Evolutionary conservation across 2,329 filamentous ascomycete species (phyloP), one percentile per base, ranked within the genome.

Genomic region (Trichoderma sp.): DNA sequence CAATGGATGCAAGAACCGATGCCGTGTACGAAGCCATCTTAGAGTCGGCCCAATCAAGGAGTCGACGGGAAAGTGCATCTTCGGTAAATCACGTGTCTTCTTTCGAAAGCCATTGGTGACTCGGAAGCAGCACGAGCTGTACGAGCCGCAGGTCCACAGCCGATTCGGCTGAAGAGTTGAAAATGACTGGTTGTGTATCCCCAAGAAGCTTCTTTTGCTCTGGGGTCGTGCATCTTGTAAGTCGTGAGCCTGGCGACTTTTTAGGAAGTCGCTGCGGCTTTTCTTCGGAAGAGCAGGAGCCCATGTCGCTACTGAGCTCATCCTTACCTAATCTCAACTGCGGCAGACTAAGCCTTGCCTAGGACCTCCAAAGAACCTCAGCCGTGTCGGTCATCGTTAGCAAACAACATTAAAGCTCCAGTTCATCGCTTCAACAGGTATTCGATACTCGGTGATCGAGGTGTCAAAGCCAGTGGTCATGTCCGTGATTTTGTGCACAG

Each of bases 401-500:
- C 50, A 9, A 67, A 8, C 47, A n/a, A 15, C 34, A 15, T 36
- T 36, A 15, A 36, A 57, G 47, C 32, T 57, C 23, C 50, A 28
- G 15, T 34, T 28, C 17, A 20, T 36, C 50, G 39, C 50, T 36
- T 6, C 36, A 36, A 34, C 28, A 62, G 50, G 50, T n/a, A 70
- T 43, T 43, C 39, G 9, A 47, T 43, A 32, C 11, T 20, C 57
- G 50, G 53, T 61, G 71, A 50, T 26, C 26, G 39, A 28, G 57
- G 34, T 64, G 43, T 43, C 50, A 26, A 34, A 62, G 3, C 8
- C 39, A 26, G 71, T 74, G 76, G 74, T 74, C 74, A 89, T 89
- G 87, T 89, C 88, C 77, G 88, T 89, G 76, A 89, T 89, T 82
- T 85, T 89, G 73, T 89, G 88, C 78, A 89, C 88, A 79, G 87